A percentile compares a stretch with the other conserved stretches of the same genome.
Evolutionary conservation across 345 rosid species (phyloP).

Genomic region (Rhodamnia argentea): DNA sequence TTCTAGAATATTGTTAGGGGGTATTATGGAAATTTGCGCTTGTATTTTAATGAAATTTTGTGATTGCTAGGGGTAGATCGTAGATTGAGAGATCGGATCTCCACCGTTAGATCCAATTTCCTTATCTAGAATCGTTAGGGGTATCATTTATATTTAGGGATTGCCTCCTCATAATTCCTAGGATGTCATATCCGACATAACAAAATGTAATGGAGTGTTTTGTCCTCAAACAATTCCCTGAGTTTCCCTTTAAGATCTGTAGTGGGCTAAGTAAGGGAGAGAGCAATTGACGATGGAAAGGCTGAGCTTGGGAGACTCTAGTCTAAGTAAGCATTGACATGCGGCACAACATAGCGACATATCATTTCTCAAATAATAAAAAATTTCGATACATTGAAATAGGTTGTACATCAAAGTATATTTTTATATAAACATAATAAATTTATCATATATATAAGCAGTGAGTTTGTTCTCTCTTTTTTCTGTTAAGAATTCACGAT

Average conservation of each 20-base stretch:
- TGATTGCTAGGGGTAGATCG: not conserved
- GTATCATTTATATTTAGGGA: not conserved
- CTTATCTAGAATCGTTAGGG: too few relatives aligned
- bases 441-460: too few relatives aligned
- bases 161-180: not conserved
- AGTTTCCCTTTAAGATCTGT: not conserved
- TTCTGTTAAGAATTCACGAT: too few relatives aligned
- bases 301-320: not conserved
- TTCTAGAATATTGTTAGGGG: not conserved
- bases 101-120: not conserved
- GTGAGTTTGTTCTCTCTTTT: too few relatives aligned
- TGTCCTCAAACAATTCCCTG: not conserved
- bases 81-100: not conserved
- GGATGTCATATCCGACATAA: not conserved
- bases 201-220: rapidly evolving
- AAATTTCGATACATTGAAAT: too few relatives aligned
- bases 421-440: too few relatives aligned
- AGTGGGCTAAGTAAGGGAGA: not conserved
- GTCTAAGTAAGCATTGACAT: too few relatives aligned
- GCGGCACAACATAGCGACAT: too few relatives aligned
- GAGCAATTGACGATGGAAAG: not conserved
- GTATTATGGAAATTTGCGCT: not conserved
- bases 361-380: too few relatives aligned
- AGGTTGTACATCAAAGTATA: too few relatives aligned
- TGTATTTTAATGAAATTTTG: not conserved